These are phyloP conservation scores for Nicotiana sylvestris DNA, from an alignment of 257 asterid genomes.

Conservation along the genomic window DNA sequence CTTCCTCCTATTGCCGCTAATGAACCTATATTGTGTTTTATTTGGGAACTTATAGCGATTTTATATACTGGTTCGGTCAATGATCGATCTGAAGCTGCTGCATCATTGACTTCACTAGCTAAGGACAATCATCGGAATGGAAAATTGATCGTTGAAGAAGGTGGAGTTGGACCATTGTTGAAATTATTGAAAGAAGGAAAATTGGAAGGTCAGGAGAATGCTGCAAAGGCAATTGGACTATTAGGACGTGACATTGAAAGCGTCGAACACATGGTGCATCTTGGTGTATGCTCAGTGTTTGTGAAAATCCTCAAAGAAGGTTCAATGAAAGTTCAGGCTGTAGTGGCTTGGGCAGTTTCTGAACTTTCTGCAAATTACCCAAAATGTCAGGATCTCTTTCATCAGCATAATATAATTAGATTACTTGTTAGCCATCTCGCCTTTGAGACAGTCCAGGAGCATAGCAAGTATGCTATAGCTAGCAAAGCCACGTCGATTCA, in stretches of 20 bases:
- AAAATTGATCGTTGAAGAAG: slow-evolving; percentile 43
- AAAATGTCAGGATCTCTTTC: slow-evolving; percentile 40
- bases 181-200: slow-evolving; percentile 35
- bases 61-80: slow-evolving; percentile 27
- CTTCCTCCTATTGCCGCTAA: slow-evolving; percentile 38
- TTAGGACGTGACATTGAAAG: slow-evolving; percentile 36
- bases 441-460: slow-evolving; percentile 35
- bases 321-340: slow-evolving; percentile 35
- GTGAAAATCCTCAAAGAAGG: slow-evolving; percentile 38
- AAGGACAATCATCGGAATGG: slow-evolving; percentile 31
- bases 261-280: slow-evolving; percentile 23
- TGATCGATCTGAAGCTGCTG: slow-evolving; percentile 38
- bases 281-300: slow-evolving; percentile 29
- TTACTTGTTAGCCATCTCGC: slow-evolving; percentile 39
- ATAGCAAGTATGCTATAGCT: slow-evolving; percentile 33
- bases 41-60: slow-evolving; percentile 37
- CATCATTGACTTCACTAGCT: slow-evolving; percentile 34
- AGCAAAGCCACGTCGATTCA: slow-evolving; percentile 34
- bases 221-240: slow-evolving; percentile 44
- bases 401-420: slow-evolving; percentile 33
- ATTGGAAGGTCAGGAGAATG: slow-evolving; percentile 43
- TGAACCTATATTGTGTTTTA: slow-evolving; percentile 36
- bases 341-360: slow-evolving; percentile 44
- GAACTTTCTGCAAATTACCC: slow-evolving; percentile 35
- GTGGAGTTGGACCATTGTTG: slow-evolving; percentile 35